Evolutionary conservation across 208 protist genomes (phyloP), one percentile per base, ranked within the genome.

Genomic region (Strigomonas culicis): DNA sequence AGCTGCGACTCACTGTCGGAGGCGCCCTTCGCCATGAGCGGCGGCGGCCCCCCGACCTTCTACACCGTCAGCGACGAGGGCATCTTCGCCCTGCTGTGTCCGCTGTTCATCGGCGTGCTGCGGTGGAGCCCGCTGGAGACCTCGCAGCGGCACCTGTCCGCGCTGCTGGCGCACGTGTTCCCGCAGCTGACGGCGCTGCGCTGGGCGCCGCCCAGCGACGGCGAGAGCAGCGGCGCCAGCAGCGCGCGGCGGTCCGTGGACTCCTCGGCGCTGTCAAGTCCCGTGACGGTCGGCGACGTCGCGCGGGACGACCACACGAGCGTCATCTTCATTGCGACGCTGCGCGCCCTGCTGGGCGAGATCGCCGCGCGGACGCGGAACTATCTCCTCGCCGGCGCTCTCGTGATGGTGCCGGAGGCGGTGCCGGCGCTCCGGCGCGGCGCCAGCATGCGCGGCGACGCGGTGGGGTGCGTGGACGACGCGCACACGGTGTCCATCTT

Each of bases 321-420:
- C 15, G 11, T 43, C 39, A 44, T 60, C 0, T 64, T 70, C 15
- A 11, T 70, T 1, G 34, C 56, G 25, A 17, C 55, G 22, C 22
- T 70, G 46, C 58, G 49, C 17, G 56, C 68, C 0, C 4, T 62
- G 19, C 31, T 69, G 50, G 27, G 47, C 11, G 58, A 66, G 1
- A 41, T 80, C 13, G 70, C 70, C 1, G 11, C 68, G 3, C 32
- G 52, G 6, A 75, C 72, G 17, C 39, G 53, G 6, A 66, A 86
- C 66, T 75, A 78, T 34, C 67, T 75, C 7, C 55, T 86, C 25
- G 69, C 73, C 11, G 70, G 28, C 56, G 75, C 75, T 0, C 65
- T 86, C 6, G 51, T 76, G 0, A 59, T 30, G 8, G 55, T 69
- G 44, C 61, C 70, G 28, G 51, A 58, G 13, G 47, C 70, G 10